Evolutionary conservation across 163 green algal genomes (phyloP), one percentile per base, ranked within the genome.

Genomic region (Scenedesmus sp.): DNA sequence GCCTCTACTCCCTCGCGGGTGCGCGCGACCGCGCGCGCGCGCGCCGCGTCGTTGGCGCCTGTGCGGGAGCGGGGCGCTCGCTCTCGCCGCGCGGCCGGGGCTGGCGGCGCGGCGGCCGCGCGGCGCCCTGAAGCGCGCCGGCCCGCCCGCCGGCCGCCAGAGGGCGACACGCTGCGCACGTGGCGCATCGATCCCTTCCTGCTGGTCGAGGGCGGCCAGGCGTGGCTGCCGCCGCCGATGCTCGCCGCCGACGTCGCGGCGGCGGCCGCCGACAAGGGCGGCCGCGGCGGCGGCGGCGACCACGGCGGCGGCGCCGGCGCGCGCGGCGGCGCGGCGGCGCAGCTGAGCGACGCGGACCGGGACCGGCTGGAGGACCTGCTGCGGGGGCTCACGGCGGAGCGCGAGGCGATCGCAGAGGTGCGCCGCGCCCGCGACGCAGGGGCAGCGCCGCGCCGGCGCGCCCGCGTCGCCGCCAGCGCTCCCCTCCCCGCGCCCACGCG

Each of bases 121-220:
- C 7, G 7, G 39, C 39, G 10, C 10, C 39, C 7, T 10, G 39
- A 10, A 6, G 39, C 39, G 7, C 6, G 39, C 39, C 10, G 39
- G 39, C 7, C 7, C 39, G 39, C 6, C 7, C 39, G 39, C 7
- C 39, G 10, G 39, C 39, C 10, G 39, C 39, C 39, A 51, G 26
- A 63, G 39, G 26, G 26, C 81, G 47, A 57, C 50, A 56, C 29
- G 51, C 81, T 26, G 60, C 75, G 84, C 60, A 90, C 79, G 26
- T 99, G 95, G 95, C 87, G 92, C 54, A 91, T 95, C 33, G 95
- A 98, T 65, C 93, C 96, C 2, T 99, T 97, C 76, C 73, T 93
- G 10, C 94, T 99, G 94, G 88, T 98, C 56, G 87, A 91, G 62
- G 89, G 89, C 2, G 88, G 91, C 60, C 90, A 90, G 75, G 84